These are phyloP conservation scores for Colletotrichum sansevieriae DNA, from an alignment of 2,329 filamentous ascomycete species.

Conservation along the genomic window DNA sequence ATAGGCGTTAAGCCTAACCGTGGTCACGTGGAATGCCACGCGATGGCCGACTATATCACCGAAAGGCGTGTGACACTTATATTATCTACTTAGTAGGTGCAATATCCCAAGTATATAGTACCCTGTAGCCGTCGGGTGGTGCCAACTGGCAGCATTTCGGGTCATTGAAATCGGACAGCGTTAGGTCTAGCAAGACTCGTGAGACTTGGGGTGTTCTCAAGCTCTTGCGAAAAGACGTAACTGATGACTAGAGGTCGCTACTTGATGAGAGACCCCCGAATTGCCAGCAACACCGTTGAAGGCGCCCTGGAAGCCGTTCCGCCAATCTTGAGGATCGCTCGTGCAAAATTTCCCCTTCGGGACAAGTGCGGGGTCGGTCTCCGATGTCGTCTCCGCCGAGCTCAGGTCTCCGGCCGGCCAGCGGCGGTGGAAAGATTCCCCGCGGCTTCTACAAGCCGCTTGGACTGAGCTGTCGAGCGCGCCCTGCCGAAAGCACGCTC, in stretches of 20 bases:
- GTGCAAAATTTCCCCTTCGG: background rate
- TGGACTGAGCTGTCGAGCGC: background rate
- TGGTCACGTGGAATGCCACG: too few relatives aligned
- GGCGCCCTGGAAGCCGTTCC: background rate
- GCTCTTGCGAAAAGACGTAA: background rate
- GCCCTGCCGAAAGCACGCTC: conserved; percentile 1
- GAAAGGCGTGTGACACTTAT: too few relatives aligned
- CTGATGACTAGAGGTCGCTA: background rate
- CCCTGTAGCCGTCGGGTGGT: too few relatives aligned
- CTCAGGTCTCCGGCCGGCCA: conserved; percentile 12
- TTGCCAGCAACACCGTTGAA: background rate
- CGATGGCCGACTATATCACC: too few relatives aligned
- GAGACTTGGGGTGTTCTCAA: background rate
- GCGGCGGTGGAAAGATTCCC: conserved; percentile 7
- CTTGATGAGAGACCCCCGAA: background rate
- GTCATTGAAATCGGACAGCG: background rate
- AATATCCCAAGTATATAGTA: too few relatives aligned
- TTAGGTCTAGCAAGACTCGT: background rate
- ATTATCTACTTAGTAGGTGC: too few relatives aligned
- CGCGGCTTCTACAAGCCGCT: conserved; percentile 2
- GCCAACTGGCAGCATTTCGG: too few relatives aligned
- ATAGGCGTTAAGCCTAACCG: too few relatives aligned
- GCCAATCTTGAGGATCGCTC: conserved; percentile 8
- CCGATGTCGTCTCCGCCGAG: conserved; percentile 25
- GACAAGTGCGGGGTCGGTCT: conserved; percentile 29